These are phyloP conservation scores for Epichloe sp. DNA, from an alignment of 2,329 filamentous ascomycete species.

Conservation along the genomic window DNA sequence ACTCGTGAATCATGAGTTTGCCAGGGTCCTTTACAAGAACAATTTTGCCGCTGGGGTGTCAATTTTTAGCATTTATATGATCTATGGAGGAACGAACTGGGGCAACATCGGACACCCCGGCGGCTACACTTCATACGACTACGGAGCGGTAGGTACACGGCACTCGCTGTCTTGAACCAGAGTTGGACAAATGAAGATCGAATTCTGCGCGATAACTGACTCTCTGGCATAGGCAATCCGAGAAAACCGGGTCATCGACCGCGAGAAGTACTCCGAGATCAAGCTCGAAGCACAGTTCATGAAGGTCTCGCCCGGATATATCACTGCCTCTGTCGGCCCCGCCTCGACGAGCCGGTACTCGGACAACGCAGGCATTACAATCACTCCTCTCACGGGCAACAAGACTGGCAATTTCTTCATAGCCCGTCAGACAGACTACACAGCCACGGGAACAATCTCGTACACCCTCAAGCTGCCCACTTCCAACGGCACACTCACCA, in stretches of 20 bases:
- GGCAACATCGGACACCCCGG: constrained; percentile 62
- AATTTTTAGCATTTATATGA: constrained; percentile 67
- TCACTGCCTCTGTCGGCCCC: constrained; percentile 43
- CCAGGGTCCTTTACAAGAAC: constrained; percentile 71
- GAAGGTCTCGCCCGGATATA: constrained; percentile 56
- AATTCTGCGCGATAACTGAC: not conserved
- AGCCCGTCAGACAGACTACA: constrained; percentile 52
- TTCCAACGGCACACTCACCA: constrained; percentile 38
- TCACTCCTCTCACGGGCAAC: constrained; percentile 48
- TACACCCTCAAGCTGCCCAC: constrained; percentile 54
- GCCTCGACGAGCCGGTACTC: constrained; percentile 38
- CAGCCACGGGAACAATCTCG: constrained; percentile 37
- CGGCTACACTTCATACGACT: constrained; percentile 47
- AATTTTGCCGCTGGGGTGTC: constrained; percentile 51
- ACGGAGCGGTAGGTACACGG: constrained; percentile 26
- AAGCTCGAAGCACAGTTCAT: constrained; percentile 67
- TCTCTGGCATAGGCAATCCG: constrained; percentile 32
- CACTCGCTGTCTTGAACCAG: constrained; percentile 7
- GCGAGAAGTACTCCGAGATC: constrained; percentile 69
- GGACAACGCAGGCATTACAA: constrained; percentile 35
- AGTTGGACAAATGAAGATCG: constrained; percentile 8
- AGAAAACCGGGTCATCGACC: constrained; percentile 53
- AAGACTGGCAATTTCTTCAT: constrained; percentile 49
- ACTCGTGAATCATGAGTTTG: constrained; percentile 60
- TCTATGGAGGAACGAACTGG: constrained; percentile 72